Evolutionary conservation across 2,329 filamentous ascomycete species (phyloP).

Genomic region (Coniochaeta hoffmannii): DNA sequence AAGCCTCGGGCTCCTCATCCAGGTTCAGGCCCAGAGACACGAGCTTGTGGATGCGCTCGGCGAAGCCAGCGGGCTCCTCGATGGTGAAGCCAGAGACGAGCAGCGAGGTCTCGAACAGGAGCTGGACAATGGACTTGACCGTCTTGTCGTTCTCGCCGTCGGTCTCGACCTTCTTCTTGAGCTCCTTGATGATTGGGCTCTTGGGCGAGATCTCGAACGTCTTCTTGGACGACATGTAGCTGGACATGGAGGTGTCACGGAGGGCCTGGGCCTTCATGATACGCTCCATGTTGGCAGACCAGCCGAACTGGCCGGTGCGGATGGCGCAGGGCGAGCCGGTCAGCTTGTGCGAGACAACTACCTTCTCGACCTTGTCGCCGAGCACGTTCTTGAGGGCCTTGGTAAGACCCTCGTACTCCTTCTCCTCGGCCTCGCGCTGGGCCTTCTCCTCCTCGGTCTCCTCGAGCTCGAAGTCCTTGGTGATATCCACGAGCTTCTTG

Average conservation of each 20-base stretch:
- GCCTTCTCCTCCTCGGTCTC: slow-evolving; percentile 99
- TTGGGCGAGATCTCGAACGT: slow-evolving; percentile 99
- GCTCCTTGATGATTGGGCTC: slow-evolving; percentile 95
- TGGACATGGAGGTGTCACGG: slow-evolving; percentile 98
- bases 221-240: slow-evolving; percentile 99
- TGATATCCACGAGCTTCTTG: slow-evolving; percentile 99
- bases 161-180: slow-evolving; percentile 97
- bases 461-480: slow-evolving; percentile 99
- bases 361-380: slow-evolving; percentile 99
- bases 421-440: slow-evolving; percentile 90
- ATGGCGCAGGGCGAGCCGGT: slow-evolving; percentile 92
- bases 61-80: slow-evolving; percentile 95
- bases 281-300: slow-evolving; percentile 99
- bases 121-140: slow-evolving; percentile 97
- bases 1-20: slow-evolving; percentile 81
- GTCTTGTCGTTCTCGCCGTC: slow-evolving; percentile 98
- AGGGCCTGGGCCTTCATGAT: slow-evolving; percentile 99
- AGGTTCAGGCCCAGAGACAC: slow-evolving; percentile 97
- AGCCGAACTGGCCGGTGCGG: slow-evolving; percentile 98
- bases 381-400: slow-evolving; percentile 99
- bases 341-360: slow-evolving; percentile 97
- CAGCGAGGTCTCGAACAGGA: slow-evolving; percentile 97
- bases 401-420: slow-evolving; percentile 90
- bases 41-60: slow-evolving; percentile 99
- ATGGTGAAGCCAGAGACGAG: slow-evolving; percentile 99